Conservation (phyloP, 2,329 filamentous ascomycete species). For the Gnomoniopsis sp. region DNA sequence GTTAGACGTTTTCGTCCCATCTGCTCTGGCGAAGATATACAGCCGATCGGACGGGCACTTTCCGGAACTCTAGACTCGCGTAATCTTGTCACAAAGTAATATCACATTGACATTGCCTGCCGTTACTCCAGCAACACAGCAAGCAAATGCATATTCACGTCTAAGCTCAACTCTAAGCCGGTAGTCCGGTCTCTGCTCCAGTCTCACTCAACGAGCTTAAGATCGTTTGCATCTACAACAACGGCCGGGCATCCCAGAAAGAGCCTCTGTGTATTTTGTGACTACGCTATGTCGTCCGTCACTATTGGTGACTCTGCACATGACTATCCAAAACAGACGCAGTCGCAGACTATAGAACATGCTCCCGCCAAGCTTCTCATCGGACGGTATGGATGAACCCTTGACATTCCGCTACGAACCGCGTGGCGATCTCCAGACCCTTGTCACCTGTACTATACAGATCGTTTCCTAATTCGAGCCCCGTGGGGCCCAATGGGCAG, state of each 20-base stretch:
- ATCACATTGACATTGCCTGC: neutral
- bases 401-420: neutral
- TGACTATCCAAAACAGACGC: conserved; percentile 5
- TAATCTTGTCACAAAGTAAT: neutral
- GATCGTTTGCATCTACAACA: too few species aligned
- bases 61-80: neutral
- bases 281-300: neutral
- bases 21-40: neutral
- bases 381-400: neutral
- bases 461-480: neutral
- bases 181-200: too few species aligned
- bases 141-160: too few species aligned
- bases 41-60: neutral
- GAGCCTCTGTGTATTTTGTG: neutral
- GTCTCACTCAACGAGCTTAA: too few species aligned
- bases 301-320: neutral
- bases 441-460: neutral
- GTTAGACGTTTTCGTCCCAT: neutral
- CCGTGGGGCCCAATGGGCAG: neutral
- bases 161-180: too few species aligned
- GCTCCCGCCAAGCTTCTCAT: conserved; percentile 7
- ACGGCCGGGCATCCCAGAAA: neutral
- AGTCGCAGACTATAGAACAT: conserved; percentile 8
- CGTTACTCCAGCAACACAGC: neutral
- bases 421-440: neutral